Evolutionary conservation across 1,284 basidiomycete species (phyloP), one percentile per base, ranked within the genome.

Genomic region (Cutaneotrichosporon spelunceum): DNA sequence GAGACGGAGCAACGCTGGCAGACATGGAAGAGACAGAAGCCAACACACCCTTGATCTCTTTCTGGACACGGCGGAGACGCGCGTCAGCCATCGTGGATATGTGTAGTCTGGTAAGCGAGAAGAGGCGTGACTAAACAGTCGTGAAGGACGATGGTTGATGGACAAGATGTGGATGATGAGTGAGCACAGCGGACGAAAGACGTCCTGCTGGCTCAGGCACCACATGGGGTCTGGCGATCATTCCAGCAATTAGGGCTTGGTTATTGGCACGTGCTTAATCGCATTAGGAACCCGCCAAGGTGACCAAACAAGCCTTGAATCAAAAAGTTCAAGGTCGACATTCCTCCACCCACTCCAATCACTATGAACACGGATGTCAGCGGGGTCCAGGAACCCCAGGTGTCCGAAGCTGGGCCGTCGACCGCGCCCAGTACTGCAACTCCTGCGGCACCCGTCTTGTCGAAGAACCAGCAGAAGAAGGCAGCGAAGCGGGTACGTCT

Each of bases 51-150:
- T 85, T 79, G 67, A 94, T 93, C 81, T 94, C 93, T 81, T 94
- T 95, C 80, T 91, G 91, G 36, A 96, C 88, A 71, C 93, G 83
- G 68, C 93, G 85, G 59, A 93, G 84, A 67, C 93, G 83, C 59
- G 93, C 91, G 77, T 95, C 91, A 19, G 81, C 78, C 82, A 83
- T 83, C 55, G 19, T 69, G 66, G 52, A 39, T 29, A 34, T 52
- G 56, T 50, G 14, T 26, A 10, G 33, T 10, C 16, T 24, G 33
- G 13, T 42, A n/a, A 13, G 21, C 33, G 7, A 10, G 27, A 19
- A 14, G 24, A 9, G 48, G 14, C 27, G 48, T 19, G n/a, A 27
- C 9, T 23, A 14, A 49, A 16, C 26, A 27, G 24, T 23, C 6
- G 11, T 19, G 24, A 23, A 3, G 39, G 24, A 45, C 26, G 26